A percentile compares a stretch with the other conserved stretches of the same genome.
phyloP scores from a whole-genome alignment of 352 stramenopile species.

The Phytopythium chamaehyphon region DNA sequence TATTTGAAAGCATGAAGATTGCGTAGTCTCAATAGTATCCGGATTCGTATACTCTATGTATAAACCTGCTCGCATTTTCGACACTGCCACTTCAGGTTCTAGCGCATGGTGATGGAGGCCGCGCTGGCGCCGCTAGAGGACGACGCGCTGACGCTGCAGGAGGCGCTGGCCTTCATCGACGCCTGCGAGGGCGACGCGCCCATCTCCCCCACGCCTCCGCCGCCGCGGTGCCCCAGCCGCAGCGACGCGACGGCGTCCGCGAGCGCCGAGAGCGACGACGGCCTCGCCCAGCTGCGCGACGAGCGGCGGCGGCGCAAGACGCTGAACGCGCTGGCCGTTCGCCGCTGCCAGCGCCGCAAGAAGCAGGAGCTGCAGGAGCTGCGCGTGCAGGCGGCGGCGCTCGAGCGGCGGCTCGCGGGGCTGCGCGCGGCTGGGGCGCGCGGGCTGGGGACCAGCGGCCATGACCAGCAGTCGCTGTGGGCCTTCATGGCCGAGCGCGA shows the following conservation, averaged over 20 bases:
- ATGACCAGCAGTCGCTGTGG: constrained; percentile 3
- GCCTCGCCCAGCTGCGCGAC: neutral
- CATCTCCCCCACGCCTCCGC: neutral
- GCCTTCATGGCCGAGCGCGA: constrained; percentile 6
- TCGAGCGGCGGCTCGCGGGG: constrained; percentile 14
- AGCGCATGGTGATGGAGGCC: constrained; percentile 18
- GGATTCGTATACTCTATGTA: neutral
- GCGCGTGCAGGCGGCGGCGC: constrained; percentile 11
- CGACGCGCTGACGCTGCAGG: constrained; percentile 25
- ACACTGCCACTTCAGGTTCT: no score
- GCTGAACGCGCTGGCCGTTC: constrained; percentile 7
- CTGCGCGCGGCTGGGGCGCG: constrained; percentile 3
- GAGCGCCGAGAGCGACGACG: neutral
- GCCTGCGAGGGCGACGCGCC: constrained; percentile 16
- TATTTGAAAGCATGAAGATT: neutral
- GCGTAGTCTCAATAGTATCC: neutral
- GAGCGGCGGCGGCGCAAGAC: neutral
- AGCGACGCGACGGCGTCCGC: neutral
- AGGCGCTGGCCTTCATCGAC: constrained; percentile 35
- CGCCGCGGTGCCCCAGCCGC: neutral
- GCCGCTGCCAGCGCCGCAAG: constrained; percentile 17
- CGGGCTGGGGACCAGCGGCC: neutral
- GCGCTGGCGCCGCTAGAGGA: constrained; percentile 19
- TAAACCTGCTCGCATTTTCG: constrained; percentile 3
- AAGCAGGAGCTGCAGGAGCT: constrained; percentile 23